A percentile compares a stretch with the other conserved stretches of the same genome.
Conservation (phyloP, 768 basidiomycete genomes). For the Pisolithus orientalis region DNA sequence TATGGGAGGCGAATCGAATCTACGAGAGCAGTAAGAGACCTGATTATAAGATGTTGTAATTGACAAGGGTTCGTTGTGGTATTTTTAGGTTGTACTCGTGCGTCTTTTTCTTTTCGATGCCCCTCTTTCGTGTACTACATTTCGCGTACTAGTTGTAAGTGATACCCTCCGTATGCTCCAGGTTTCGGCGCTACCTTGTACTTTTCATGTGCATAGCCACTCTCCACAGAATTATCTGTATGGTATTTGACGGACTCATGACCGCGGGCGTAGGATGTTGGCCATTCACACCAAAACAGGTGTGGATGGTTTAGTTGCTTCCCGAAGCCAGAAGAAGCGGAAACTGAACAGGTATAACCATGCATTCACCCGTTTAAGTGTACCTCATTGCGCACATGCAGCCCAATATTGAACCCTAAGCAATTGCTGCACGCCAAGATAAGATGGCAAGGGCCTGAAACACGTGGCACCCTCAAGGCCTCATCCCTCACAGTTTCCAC, state of each 20-base stretch:
- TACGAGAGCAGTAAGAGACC: not conserved
- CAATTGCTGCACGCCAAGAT: not conserved
- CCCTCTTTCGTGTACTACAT: not conserved
- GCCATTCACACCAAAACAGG: not conserved
- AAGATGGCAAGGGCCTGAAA: not conserved
- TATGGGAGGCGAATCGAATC: not conserved
- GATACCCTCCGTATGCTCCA: not conserved
- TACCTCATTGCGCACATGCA: not conserved
- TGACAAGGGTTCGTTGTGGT: not conserved
- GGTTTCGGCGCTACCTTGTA: not conserved
- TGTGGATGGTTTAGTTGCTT: not conserved
- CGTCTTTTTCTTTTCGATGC: not conserved
- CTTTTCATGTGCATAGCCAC: not conserved
- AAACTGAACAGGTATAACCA: not conserved
- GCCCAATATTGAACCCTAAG: not conserved
- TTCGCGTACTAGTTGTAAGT: not conserved
- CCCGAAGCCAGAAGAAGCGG: not conserved
- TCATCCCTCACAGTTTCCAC: not conserved
- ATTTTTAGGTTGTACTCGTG: not conserved
- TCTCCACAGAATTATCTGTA: not conserved
- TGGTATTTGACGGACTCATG: not conserved
- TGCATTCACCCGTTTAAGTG: not conserved
- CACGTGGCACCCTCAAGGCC: not conserved
- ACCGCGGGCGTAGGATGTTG: not conserved
- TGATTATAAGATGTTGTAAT: not conserved